Percentiles rank a stretch among this genome's conserved stretches.
phyloP scores from a whole-genome alignment of 129 eudicot species.

The Erigeron canadensis region DNA sequence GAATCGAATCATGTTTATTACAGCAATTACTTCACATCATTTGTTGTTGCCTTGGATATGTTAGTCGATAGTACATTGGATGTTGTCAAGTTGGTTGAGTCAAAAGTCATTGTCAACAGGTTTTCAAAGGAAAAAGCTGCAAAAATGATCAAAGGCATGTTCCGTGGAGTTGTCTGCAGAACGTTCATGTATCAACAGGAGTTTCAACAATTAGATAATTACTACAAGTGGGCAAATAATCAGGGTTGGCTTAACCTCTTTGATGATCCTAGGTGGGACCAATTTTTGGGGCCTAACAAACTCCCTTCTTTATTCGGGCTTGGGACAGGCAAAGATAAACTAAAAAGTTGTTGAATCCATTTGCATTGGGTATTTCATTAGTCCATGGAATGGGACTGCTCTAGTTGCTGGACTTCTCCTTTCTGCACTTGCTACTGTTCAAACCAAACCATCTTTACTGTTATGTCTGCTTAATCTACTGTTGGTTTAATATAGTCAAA shows the following conservation, averaged over 20 bases:
- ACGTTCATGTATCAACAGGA: neutral
- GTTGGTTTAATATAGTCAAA: too few relatives aligned
- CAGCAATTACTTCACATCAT: conserved; percentile 12
- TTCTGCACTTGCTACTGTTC: conserved; percentile 13
- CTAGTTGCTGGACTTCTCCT: conserved; percentile 4
- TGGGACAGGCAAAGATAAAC: too few relatives aligned
- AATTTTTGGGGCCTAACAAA: too few relatives aligned
- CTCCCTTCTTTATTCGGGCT: too few relatives aligned
- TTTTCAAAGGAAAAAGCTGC: neutral
- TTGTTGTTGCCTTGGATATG: conserved; percentile 19
- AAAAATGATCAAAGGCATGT: conserved; percentile 16
- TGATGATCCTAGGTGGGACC: too few relatives aligned
- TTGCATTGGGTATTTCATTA: conserved; percentile 10
- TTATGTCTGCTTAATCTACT: neutral
- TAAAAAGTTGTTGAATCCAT: conserved; percentile 12
- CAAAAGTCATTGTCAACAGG: conserved; percentile 12
- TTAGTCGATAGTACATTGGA: conserved; percentile 10
- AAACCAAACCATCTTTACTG: conserved; percentile 21
- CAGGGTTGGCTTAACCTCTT: too few relatives aligned
- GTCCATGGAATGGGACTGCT: conserved; percentile 17
- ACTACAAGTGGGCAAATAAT: neutral
- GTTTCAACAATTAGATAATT: conserved; percentile 5
- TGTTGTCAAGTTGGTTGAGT: conserved; percentile 15
- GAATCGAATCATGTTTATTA: too few relatives aligned
- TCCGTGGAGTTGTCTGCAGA: neutral